Evolutionary conservation across 192 early-diverging fungal genomes (phyloP), one percentile per base, ranked within the genome.

Genomic region (Coemansia sp.): DNA sequence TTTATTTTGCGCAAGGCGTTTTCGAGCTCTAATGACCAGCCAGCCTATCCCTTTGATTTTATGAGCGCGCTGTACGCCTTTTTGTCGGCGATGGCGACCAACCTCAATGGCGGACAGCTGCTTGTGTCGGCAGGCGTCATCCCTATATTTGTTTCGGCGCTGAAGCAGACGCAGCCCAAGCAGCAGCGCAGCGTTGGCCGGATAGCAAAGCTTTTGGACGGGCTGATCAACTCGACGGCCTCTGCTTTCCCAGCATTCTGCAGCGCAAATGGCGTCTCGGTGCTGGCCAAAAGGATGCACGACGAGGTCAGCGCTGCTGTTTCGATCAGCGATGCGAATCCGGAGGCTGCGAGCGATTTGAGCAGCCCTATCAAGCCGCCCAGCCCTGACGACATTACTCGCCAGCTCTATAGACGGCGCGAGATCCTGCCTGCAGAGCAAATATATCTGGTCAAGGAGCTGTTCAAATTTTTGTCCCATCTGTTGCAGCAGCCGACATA

Each of bases 401-500:
- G 45, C 59, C 72, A 65, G 53, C 60, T 59, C 54, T 84, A 82
- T 29, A 63, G 78, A 57, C 66, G 71, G 49, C 67, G 71, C 57
- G 78, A 81, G 74, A 60, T 76, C 7, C 34, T 92, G 28, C 83
- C 91, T 18, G 83, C 90, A 46, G 90, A 93, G 61, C 79, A 89
- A 45, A 84, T 88, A 6, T 84, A 88, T 0, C 64, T 95, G 52
- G 75, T 97, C 18, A 91, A 97, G 51, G 86, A 92, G 34, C 85
- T 95, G 83, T 84, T 98, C 61, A 95, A 96, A 77, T 88, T 95
- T 71, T 82, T 95, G 24, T 83, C 92, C 50, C 92, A 95, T 62
- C 88, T 98, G 89, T 88, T 97, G 88, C 93, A 98, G 74, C 88
- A 90, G n/a, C 84, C 93, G 19, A 92, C 92, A 7, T 90, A 88